Conservation (phyloP, 2,329 filamentous ascomycete species). For the Neoarthrinium moseri region DNA sequence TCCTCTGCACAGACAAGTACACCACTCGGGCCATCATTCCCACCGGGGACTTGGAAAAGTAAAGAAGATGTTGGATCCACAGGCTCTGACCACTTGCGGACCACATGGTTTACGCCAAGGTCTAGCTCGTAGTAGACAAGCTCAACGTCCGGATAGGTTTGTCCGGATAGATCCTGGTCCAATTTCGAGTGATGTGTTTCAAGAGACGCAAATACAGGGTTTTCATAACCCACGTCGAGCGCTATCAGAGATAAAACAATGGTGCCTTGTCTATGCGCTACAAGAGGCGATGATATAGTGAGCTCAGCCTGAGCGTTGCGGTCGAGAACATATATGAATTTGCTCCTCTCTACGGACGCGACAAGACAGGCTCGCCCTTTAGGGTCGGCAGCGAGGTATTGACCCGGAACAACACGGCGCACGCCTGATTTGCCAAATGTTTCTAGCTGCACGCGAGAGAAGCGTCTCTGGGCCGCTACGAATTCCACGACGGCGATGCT, state of each 20-base stretch:
- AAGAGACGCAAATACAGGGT: slow-evolving; percentile 91
- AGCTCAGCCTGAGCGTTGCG: slow-evolving; percentile 91
- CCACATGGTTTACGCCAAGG: slow-evolving; percentile 92
- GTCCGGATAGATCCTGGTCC: slow-evolving; percentile 85
- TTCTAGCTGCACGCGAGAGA: slow-evolving; percentile 87
- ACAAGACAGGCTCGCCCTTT: slow-evolving; percentile 94
- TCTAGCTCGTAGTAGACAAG: slow-evolving; percentile 98
- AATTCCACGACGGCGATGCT: slow-evolving; percentile 94
- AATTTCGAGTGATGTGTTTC: slow-evolving; percentile 91
- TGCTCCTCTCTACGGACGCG: slow-evolving; percentile 96
- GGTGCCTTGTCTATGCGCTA: slow-evolving; percentile 90
- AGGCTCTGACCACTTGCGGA: slow-evolving; percentile 91
- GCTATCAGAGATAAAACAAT: slow-evolving; percentile 85
- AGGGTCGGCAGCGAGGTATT: slow-evolving; percentile 92
- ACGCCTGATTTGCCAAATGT: slow-evolving; percentile 97
- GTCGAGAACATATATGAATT: slow-evolving; percentile 97
- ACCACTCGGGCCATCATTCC: slow-evolving; percentile 88
- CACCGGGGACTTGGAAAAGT: slow-evolving; percentile 92
- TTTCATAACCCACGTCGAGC: slow-evolving; percentile 93
- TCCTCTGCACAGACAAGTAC: slow-evolving; percentile 94
- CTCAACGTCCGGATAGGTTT: slow-evolving; percentile 77
- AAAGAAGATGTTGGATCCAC: slow-evolving; percentile 88
- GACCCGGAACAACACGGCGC: slow-evolving; percentile 87
- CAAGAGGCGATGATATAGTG: slow-evolving; percentile 93
- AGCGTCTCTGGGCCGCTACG: slow-evolving; percentile 78